A percentile compares a stretch with the other conserved stretches of the same genome.
phyloP scores from a whole-genome alignment of 305 asterid species.

The Rubia tinctorum region DNA sequence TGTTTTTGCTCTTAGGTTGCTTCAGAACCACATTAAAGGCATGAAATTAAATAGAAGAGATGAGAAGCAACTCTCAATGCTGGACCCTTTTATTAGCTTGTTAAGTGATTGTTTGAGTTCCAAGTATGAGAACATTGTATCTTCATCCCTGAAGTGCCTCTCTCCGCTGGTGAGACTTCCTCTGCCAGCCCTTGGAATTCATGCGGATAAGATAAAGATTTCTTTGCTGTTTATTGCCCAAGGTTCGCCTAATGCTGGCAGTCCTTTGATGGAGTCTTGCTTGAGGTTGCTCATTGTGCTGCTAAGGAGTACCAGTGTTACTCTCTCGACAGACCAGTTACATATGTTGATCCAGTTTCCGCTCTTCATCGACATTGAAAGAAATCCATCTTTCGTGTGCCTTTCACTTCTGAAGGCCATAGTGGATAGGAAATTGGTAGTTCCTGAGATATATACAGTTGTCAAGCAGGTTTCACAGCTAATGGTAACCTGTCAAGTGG shows the following conservation, averaged over 20 bases:
- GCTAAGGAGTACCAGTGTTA: slow-evolving; percentile 59
- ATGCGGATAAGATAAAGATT: slow-evolving; percentile 69
- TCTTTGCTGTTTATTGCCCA: slow-evolving; percentile 78
- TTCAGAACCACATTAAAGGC: slow-evolving; percentile 66
- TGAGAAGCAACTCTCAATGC: slow-evolving; percentile 44
- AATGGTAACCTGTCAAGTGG: slow-evolving; percentile 88
- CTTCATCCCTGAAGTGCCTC: slow-evolving; percentile 71
- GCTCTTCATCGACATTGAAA: slow-evolving; percentile 79
- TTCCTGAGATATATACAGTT: slow-evolving; percentile 78
- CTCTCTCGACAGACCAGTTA: slow-evolving; percentile 76
- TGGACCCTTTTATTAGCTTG: slow-evolving; percentile 73
- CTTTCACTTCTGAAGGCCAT: slow-evolving; percentile 89
- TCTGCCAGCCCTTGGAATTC: slow-evolving; percentile 68
- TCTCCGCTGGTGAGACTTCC: slow-evolving; percentile 66
- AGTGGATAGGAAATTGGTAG: slow-evolving; percentile 70
- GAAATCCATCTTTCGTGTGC: slow-evolving; percentile 72
- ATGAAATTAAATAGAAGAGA: slow-evolving; percentile 54
- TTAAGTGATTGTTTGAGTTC: slow-evolving; percentile 75
- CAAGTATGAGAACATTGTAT: slow-evolving; percentile 64
- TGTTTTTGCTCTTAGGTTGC: slow-evolving; percentile 72
- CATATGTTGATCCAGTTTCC: slow-evolving; percentile 87
- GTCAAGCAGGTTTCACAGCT: slow-evolving; percentile 69
- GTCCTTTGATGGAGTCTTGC: slow-evolving; percentile 78
- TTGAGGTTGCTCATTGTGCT: slow-evolving; percentile 70
- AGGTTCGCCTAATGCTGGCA: slow-evolving; percentile 56